Base-by-base conservation (phyloP, 169 alveolate species). In the Plasmodium ovale region DNA sequence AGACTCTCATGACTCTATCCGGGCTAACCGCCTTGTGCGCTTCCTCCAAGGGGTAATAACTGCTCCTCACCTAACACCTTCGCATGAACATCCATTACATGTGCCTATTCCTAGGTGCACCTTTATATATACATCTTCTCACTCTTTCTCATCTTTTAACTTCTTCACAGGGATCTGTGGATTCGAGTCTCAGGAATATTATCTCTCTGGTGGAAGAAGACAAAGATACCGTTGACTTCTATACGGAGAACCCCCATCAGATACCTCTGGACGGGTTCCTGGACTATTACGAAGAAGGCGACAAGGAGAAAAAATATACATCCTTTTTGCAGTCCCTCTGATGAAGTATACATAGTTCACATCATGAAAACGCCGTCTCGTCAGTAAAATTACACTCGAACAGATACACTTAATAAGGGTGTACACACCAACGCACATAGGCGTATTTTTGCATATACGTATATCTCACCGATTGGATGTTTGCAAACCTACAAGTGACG, bases 171-270 rank as follows among this genome's bases (percentile, higher is more conserved):
- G 91, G 91, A 6, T 67, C 91, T 27, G 72, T 64, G 12, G 67
- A 85, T 47, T 85, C 91, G 21, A 85, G 87, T 58, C 58, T 85
- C 29, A 68, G 42, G 44, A 85, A 70, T 49, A 85, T 85, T 39
- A 68, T 85, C 27, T 71, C 91, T 1, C 47, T 85, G 12, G 91
- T 69, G 16, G 87, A 85, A 42, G 39, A 39, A 10, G 91, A 85
- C 35, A n/a, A 27, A 35, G 59, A 33, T n/a, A 85, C 54, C 49
- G 49, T 85, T 58, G 77, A 68, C 5, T 69, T 56, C 47, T 69
- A 42, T 64, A 85, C 91, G 42, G 68, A 85, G 42, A 67, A 85
- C 29, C 91, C 91, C 23, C 87, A 85, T 27, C 67, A 68, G 3
- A 58, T 85, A 3, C 91, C 91, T 29, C 27, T 85, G 29, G 87